Evolutionary conservation across 2,329 filamentous ascomycete species (phyloP).

Genomic region (Berkeleyomyces rouxiae): DNA sequence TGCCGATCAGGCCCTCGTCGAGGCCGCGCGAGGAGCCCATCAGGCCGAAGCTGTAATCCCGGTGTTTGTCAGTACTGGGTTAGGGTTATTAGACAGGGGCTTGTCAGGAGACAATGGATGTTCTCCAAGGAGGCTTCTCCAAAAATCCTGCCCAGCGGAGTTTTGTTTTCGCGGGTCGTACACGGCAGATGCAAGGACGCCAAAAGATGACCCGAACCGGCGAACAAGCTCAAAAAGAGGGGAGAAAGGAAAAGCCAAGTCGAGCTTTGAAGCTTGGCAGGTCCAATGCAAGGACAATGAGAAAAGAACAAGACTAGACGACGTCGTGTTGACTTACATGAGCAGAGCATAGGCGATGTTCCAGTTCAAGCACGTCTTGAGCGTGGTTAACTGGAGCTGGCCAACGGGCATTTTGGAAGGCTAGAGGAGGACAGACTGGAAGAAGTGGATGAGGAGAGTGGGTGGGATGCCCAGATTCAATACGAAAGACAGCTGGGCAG

Average conservation of each 20-base stretch:
- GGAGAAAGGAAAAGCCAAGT: not conserved
- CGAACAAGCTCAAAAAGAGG: not conserved
- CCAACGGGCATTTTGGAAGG: not conserved
- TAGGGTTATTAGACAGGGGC: not conserved
- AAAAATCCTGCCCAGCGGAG: not conserved
- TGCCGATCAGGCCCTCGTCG: conserved; percentile 66
- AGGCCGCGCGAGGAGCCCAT: conserved; percentile 62
- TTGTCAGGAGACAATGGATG: not conserved
- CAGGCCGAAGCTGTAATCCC: conserved; percentile 40
- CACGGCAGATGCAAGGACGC: not conserved
- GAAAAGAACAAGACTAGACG: not conserved
- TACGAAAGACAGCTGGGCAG: not conserved
- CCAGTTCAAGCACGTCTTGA: conserved; percentile 12
- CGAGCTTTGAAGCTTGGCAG: not conserved
- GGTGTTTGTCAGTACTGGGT: not conserved
- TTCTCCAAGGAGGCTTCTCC: not conserved
- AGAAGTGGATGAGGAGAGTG: not conserved
- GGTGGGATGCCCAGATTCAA: not conserved
- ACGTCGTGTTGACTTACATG: conserved; percentile 4
- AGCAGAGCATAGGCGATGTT: conserved; percentile 13
- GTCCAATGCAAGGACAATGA: not conserved
- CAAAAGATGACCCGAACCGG: not conserved
- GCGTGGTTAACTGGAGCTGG: conserved; percentile 7
- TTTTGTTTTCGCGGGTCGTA: not conserved
- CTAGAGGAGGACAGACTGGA: not conserved